These are phyloP conservation scores for Paraconiothyrium brasiliense DNA, from an alignment of 2,329 filamentous ascomycete species.

Conservation along the genomic window DNA sequence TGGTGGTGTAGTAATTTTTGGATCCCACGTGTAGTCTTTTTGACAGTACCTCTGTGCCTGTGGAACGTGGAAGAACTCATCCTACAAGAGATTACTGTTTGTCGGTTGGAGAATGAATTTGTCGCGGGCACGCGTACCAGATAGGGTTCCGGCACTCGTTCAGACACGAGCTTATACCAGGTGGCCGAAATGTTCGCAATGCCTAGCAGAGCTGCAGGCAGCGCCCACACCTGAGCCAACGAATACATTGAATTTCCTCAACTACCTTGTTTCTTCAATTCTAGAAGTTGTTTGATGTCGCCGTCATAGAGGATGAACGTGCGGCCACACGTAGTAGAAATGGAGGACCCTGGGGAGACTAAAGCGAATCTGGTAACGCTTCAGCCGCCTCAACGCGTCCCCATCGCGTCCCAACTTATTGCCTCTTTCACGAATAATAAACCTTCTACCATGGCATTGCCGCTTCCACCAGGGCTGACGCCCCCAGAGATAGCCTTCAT, in stretches of 20 bases:
- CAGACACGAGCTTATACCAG: constrained; percentile 54
- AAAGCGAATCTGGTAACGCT: constrained; percentile 28
- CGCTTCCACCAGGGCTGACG: constrained; percentile 73
- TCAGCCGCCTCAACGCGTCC: constrained; percentile 13
- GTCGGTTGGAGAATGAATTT: background rate
- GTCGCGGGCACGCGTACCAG: constrained; percentile 54
- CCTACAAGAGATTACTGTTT: constrained; percentile 59
- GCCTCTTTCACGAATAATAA: constrained; percentile 26
- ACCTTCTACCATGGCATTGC: constrained; percentile 64
- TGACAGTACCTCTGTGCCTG: constrained; percentile 89
- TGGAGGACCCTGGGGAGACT: constrained; percentile 6
- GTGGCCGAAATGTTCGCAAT: constrained; percentile 32
- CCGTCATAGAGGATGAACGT: constrained; percentile 6
- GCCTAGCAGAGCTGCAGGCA: constrained; percentile 32
- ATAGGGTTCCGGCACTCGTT: constrained; percentile 65
- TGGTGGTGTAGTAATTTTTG: constrained; percentile 96
- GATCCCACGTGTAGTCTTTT: constrained; percentile 81
- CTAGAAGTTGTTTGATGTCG: background rate
- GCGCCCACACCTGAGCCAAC: constrained; percentile 32
- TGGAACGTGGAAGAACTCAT: constrained; percentile 88
- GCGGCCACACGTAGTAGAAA: background rate
- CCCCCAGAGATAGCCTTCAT: constrained; percentile 92
- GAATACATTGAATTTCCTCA: constrained; percentile 29
- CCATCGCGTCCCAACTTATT: constrained; percentile 25
- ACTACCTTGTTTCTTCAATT: background rate